phyloP scores from a whole-genome alignment of 257 asterid genomes.

The Echites panduratus region DNA sequence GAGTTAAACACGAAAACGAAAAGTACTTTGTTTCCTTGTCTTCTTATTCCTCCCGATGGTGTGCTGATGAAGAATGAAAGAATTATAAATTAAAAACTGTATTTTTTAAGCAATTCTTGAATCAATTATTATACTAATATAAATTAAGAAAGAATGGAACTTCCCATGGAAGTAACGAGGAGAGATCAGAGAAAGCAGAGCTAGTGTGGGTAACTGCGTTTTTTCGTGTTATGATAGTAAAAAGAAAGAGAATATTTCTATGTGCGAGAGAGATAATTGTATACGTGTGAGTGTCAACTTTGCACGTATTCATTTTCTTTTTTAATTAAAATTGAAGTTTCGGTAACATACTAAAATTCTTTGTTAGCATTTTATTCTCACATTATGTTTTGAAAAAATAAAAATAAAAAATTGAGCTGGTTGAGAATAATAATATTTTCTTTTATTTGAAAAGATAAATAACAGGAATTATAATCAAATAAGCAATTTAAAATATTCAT shows the following conservation, averaged over 20 bases:
- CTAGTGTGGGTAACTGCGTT: conserved; percentile 11
- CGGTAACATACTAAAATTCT: no score
- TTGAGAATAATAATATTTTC: no score
- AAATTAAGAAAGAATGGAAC: conserved; percentile 9
- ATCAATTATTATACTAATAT: background rate
- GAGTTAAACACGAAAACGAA: conserved; percentile 30
- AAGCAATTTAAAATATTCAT: no score
- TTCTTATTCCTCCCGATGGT: conserved; percentile 3
- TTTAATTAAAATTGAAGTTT: no score
- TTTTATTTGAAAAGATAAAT: no score
- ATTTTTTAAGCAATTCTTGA: background rate
- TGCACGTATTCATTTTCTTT: background rate
- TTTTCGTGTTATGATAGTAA: background rate
- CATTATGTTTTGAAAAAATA: no score
- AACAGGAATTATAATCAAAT: no score
- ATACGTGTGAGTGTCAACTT: background rate
- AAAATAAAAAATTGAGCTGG: no score
- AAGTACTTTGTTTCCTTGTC: conserved; percentile 14
- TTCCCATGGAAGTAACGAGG: conserved; percentile 25
- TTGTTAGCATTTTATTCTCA: no score
- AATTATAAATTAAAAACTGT: background rate
- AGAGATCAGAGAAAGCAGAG: background rate
- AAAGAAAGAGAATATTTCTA: background rate
- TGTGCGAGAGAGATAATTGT: background rate
- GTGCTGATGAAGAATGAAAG: conserved; percentile 6